A percentile compares a stretch with the other conserved stretches of the same genome.
phyloP scores from a whole-genome alignment of 768 basidiomycete species.

The Lentinus tigrinus region DNA sequence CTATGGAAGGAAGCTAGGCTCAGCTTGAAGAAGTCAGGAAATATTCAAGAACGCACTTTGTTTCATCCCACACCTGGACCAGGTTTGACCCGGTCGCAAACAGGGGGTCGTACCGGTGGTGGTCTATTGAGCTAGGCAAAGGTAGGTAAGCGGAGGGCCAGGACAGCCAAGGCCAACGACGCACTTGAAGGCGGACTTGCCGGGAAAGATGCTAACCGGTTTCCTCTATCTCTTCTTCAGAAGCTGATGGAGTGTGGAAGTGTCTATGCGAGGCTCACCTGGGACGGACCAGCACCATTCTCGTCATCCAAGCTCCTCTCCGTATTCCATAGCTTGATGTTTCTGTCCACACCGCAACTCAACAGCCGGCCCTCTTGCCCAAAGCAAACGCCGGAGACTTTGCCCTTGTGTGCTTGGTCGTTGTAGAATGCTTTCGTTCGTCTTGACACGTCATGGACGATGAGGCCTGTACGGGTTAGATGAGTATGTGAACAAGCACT shows the following conservation, averaged over 20 bases:
- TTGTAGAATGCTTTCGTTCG: slow-evolving; percentile 54
- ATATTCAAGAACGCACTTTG: slow-evolving; percentile 55
- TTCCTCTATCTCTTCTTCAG: slow-evolving; percentile 29
- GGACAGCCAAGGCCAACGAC: slow-evolving; percentile 21
- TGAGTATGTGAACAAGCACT: neutral
- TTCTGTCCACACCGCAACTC: slow-evolving; percentile 81
- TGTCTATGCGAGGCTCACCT: slow-evolving; percentile 25
- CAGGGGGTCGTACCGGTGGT: slow-evolving; percentile 83
- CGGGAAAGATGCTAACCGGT: slow-evolving; percentile 78
- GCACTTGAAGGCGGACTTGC: slow-evolving; percentile 91
- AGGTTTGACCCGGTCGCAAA: slow-evolving; percentile 93
- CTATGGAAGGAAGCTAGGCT: slow-evolving; percentile 34
- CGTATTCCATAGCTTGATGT: slow-evolving; percentile 78
- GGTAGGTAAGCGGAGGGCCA: neutral
- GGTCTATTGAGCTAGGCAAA: slow-evolving; percentile 78
- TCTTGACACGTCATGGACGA: slow-evolving; percentile 77
- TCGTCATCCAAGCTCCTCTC: slow-evolving; percentile 20
- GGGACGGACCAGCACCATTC: slow-evolving; percentile 37
- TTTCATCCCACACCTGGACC: slow-evolving; percentile 98
- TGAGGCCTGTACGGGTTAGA: slow-evolving; percentile 54
- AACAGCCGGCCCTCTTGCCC: slow-evolving; percentile 60
- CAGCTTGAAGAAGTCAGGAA: neutral
- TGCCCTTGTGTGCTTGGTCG: slow-evolving; percentile 78
- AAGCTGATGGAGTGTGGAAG: neutral
- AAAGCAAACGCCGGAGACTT: slow-evolving; percentile 81